Conservation (phyloP, 2,329 filamentous ascomycete genomes). For the Myriangium duriaei region DNA sequence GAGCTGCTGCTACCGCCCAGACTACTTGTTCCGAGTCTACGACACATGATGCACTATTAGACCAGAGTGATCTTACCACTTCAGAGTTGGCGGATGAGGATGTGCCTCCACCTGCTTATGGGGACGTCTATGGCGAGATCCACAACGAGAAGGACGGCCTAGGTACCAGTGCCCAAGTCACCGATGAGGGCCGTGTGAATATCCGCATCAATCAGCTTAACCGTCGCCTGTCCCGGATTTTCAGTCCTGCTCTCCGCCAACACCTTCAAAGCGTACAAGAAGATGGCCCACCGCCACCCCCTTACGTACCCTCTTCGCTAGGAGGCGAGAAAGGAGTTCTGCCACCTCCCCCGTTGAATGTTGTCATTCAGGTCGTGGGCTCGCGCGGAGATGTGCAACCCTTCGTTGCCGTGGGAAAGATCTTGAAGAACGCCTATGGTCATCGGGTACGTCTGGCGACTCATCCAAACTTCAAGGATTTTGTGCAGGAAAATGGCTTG, state of each 20-base stretch:
- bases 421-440: conserved; percentile 36
- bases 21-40: too few species aligned
- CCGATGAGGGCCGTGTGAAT: conserved; percentile 58
- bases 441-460: conserved; percentile 38
- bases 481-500: conserved; percentile 36
- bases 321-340: conserved; percentile 47
- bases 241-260: conserved; percentile 47
- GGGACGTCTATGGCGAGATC: conserved; percentile 18
- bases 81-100: conserved; percentile 7
- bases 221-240: conserved; percentile 48
- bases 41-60: too few species aligned
- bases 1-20: too few species aligned
- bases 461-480: conserved; percentile 37
- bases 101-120: conserved; percentile 19
- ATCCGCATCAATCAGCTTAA: conserved; percentile 63
- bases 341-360: conserved; percentile 30
- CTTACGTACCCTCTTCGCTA: conserved; percentile 56
- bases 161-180: conserved; percentile 18
- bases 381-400: conserved; percentile 39
- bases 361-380: conserved; percentile 38
- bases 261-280: conserved; percentile 36
- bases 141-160: conserved; percentile 20
- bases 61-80: conserved; percentile 2
- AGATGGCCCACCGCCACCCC: conserved; percentile 41
- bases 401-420: conserved; percentile 37